A percentile compares a stretch with the other conserved stretches of the same genome.
Conservation (phyloP, 441 rosid genomes). For the Hypseocharis bilobata region DNA sequence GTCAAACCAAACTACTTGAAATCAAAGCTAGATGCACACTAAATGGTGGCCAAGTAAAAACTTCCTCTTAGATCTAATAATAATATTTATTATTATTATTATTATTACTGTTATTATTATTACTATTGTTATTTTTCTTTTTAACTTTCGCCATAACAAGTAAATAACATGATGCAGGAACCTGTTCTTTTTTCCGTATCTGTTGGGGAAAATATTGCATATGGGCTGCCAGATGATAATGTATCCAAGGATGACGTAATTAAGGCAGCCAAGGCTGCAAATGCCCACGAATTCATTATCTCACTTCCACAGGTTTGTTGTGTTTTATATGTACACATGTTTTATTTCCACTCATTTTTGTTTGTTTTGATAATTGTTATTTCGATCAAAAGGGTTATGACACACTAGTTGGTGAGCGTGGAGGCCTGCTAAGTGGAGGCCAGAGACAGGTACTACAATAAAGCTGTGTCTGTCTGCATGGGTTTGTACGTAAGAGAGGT, state of each 20-base stretch:
- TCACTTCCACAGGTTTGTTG: slow-evolving; percentile 71
- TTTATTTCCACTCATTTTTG: slow-evolving; percentile 11
- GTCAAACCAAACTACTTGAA: not conserved
- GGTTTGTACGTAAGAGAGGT: slow-evolving; percentile 7
- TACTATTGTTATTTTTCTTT: too few species aligned
- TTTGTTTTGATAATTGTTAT: slow-evolving; percentile 17
- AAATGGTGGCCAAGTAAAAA: not conserved
- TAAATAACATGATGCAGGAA: slow-evolving; percentile 41
- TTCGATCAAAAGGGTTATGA: slow-evolving; percentile 64
- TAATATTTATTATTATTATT: not conserved
- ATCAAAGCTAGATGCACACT: not conserved
- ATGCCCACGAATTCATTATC: slow-evolving; percentile 88
- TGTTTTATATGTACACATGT: slow-evolving; percentile 13
- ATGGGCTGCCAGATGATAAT: slow-evolving; percentile 82
- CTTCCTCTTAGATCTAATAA: not conserved
- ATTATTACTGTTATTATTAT: too few species aligned
- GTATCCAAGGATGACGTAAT: slow-evolving; percentile 80
- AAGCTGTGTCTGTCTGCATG: slow-evolving; percentile 9
- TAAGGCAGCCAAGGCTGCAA: slow-evolving; percentile 89
- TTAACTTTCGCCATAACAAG: slow-evolving; percentile 12
- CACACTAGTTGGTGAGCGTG: slow-evolving; percentile 85
- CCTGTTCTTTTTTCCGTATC: slow-evolving; percentile 84
- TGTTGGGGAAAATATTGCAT: slow-evolving; percentile 89
- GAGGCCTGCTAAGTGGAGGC: slow-evolving; percentile 89
- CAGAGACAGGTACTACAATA: slow-evolving; percentile 63